These are phyloP conservation scores for Leucoagaricus sp. DNA, from an alignment of 1,284 basidiomycete species.

Conservation along the genomic window DNA sequence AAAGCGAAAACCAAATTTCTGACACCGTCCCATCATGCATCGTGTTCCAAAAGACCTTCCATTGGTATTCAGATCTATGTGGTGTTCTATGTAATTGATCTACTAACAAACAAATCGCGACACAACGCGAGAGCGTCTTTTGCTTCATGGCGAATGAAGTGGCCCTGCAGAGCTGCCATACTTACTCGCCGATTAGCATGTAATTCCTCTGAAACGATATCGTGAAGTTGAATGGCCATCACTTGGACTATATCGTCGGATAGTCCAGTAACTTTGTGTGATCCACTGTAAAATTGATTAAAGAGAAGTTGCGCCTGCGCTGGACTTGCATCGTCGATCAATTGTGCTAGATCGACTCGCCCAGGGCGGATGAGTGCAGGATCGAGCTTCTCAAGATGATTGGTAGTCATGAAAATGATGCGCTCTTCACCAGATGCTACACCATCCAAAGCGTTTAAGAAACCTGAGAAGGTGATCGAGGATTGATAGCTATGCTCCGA, in stretches of 20 bases:
- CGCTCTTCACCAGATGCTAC: conserved; percentile 96
- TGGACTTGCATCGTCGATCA: conserved; percentile 88
- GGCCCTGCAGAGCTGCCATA: conserved; percentile 93
- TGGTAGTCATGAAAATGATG: conserved; percentile 99
- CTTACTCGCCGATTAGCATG: conserved; percentile 65
- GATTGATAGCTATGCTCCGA: conserved; percentile 74
- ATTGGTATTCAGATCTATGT: conserved; percentile 8
- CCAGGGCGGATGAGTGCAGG: conserved; percentile 95
- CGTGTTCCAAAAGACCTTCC: background rate
- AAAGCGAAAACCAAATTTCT: conserved; percentile 71
- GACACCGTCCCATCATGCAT: conserved; percentile 25
- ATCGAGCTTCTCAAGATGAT: conserved; percentile 84
- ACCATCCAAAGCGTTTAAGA: conserved; percentile 96
- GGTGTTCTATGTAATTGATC: conserved; percentile 23
- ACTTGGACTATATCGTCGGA: conserved; percentile 44
- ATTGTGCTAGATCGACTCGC: conserved; percentile 84
- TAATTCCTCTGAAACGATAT: conserved; percentile 54
- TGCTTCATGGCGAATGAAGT: conserved; percentile 82
- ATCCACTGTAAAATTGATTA: conserved; percentile 79
- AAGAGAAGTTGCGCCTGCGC: conserved; percentile 83
- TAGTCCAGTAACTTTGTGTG: conserved; percentile 28
- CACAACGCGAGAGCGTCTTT: conserved; percentile 61
- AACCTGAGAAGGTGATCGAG: conserved; percentile 95
- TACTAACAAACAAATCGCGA: conserved; percentile 50
- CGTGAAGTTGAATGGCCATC: conserved; percentile 52